phyloP scores from a whole-genome alignment of 805 yeast genomes.

The Ogataea populi-albae region DNA sequence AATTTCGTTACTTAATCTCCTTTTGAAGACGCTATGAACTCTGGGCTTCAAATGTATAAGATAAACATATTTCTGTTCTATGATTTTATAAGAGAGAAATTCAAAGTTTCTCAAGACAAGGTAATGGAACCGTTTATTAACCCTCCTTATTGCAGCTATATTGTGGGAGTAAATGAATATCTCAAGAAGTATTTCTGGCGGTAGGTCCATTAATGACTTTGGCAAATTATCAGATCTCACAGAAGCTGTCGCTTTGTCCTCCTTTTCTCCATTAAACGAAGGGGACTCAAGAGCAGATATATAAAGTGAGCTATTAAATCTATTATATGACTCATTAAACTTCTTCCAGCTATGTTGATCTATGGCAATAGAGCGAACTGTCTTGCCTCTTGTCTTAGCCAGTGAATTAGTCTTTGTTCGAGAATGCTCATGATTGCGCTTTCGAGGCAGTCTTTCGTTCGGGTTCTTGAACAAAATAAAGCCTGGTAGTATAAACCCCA shows the following conservation, averaged over 20 bases:
- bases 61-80: slow-evolving; percentile 8
- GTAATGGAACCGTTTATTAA: slow-evolving; percentile 7
- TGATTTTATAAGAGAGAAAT: slow-evolving; percentile 6
- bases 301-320: too few species aligned
- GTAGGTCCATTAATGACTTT: too few species aligned
- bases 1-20: slow-evolving; percentile 19
- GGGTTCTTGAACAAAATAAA: too few species aligned
- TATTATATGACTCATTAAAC: slow-evolving; percentile 7
- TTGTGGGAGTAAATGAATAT: slow-evolving; percentile 17
- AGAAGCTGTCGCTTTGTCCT: neutral
- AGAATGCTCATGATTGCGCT: too few species aligned
- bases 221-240: neutral
- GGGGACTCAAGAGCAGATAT: too few species aligned
- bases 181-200: slow-evolving; percentile 18
- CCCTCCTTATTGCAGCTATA: slow-evolving; percentile 6
- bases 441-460: too few species aligned
- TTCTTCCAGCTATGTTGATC: slow-evolving; percentile 4
- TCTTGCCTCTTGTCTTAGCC: too few species aligned
- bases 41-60: slow-evolving; percentile 4
- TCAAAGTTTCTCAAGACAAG: slow-evolving; percentile 10
- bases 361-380: slow-evolving; percentile 5
- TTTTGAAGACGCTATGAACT: slow-evolving; percentile 10
- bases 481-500: too few species aligned
- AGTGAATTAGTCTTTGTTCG: too few species aligned
- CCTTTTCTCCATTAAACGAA: too few species aligned